Evolutionary conservation across 352 stramenopile genomes (phyloP), one percentile per base, ranked within the genome.

Genomic region (Phytophthora agathidicida): DNA sequence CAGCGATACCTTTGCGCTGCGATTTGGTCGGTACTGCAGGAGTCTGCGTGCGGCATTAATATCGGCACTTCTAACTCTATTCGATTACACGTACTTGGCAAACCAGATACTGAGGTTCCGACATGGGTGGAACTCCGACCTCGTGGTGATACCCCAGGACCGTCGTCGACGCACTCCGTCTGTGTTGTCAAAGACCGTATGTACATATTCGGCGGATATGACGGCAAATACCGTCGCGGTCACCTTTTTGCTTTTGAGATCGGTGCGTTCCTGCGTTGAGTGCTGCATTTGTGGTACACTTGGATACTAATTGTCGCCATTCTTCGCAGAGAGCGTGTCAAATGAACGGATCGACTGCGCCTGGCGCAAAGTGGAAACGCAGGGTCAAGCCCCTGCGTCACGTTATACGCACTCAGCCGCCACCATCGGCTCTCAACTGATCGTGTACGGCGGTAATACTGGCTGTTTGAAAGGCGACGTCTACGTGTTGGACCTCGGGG

Each of bases 121-220:
- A 87, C 69, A n/a, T 87, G 77, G 77, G 37, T 73, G 17, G 53
- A 80, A 27, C 64, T 87, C 19, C 53, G 72, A 14, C 69, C 75
- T 27, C 56, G 48, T 23, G 77, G 77, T 1, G 72, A 85, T 44
- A 51, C 68, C 16, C 75, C 77, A n/a, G 77, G 77, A 10, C 61
- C 52, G 13, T 70, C 61, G 8, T 85, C 77, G 2, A 87, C 77
- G 24, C 77, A 87, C 27, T 85, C 77, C 2, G 75, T 80, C 19
- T 85, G 73, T 28, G 70, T 85, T 8, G 38, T 82, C 33, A 60
- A 60, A 35, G 54, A 68, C 36, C 67, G 56, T n/a, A 87, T 87
- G 77, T 82, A 79, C 49, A 75, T 85, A 35, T 87, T 82, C 48
- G 77, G 72, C 19, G 77, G 77, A n/a, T 87, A 87, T 41, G 73